Percentiles rank a stretch among this genome's conserved stretches.
These are phyloP conservation scores for Aspergillus floridensis DNA, from an alignment of 2,329 filamentous ascomycete genomes.

Conservation along the genomic window DNA sequence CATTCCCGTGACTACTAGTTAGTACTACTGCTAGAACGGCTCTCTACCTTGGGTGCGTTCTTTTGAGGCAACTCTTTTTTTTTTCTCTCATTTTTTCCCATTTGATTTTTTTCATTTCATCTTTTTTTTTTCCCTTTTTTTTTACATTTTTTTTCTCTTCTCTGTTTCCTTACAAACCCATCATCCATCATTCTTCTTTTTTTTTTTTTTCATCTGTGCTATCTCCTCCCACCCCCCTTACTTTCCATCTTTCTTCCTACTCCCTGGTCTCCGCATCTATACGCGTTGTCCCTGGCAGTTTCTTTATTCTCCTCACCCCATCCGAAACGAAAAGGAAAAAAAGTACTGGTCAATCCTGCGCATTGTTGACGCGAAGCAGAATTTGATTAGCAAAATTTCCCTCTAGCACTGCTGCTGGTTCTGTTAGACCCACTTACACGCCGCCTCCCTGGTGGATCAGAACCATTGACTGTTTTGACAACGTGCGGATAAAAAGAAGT, in stretches of 20 bases:
- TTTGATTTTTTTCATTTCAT: conserved; percentile 19
- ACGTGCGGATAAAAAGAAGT: conserved; percentile 43
- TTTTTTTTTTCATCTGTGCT: conserved; percentile 10
- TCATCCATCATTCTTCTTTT: conserved; percentile 11
- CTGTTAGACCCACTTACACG: conserved; percentile 40
- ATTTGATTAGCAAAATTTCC: conserved; percentile 25
- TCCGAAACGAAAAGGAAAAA: neutral
- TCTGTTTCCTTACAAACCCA: conserved; percentile 11
- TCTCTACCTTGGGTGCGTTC: conserved; percentile 20
- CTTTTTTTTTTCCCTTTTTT: conserved; percentile 10
- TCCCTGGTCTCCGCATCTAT: conserved; percentile 12
- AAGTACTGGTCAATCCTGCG: conserved; percentile 21
- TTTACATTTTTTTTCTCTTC: conserved; percentile 11
- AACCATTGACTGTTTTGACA: conserved; percentile 38
- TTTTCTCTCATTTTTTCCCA: conserved; percentile 6
- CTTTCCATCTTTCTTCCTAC: conserved; percentile 14
- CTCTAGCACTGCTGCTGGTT: conserved; percentile 21
- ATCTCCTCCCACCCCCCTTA: conserved; percentile 13
- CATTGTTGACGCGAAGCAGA: conserved; percentile 37
- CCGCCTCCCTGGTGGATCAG: conserved; percentile 41
- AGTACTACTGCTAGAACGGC: conserved; percentile 4
- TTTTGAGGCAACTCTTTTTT: conserved; percentile 13
- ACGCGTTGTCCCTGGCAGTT: conserved; percentile 20
- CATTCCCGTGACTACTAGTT: conserved; percentile 22
- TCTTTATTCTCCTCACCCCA: conserved; percentile 14